Evolutionary conservation across 2,329 filamentous ascomycete species (phyloP), one percentile per base, ranked within the genome.

Genomic region (Ascochyta fabae): DNA sequence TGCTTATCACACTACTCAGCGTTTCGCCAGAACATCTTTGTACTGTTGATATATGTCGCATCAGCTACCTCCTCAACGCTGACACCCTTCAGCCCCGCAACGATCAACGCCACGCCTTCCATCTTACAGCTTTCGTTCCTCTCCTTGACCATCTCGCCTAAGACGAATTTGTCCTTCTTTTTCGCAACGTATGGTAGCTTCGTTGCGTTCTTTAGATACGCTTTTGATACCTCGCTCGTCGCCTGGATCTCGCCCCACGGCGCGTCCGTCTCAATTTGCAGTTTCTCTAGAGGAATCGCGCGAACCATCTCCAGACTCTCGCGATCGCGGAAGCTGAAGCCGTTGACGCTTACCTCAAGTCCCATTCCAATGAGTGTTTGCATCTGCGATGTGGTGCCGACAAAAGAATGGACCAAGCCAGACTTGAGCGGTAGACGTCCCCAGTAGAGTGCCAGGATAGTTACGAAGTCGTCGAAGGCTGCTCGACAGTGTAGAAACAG

Each of bases 71-170:
- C 76, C 19, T 81, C 74, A 0, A 82, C 71, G 2, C 60, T 38
- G 1, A 78, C 36, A 0, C 76, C 79, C 55, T 80, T 82, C 45
- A 84, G 50, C 7, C 81, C 81, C 2, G 81, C 81, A 4, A 83
- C 79, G 1, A 82, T 68, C 44, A 76, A 69, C 0, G 79, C 81
- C 31, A 84, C 80, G 41, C 76, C 69, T 36, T 78, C 77, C 12
- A 84, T 80, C 0, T 67, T 69, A 58, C 80, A 83, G 43, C 80
- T 83, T 62, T 84, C 81, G 56, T 83, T 83, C 36, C 80, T 68
- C 53, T 79, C 78, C 60, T 83, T 84, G 2, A 84, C 74, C 79
- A 83, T 81, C 29, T 70, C 69, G 0, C 74, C 76, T 7, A 58
- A 33, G 43, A 79, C 73, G 58, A 80, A 84, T 60, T 80, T 83